Conservation (phyloP, 2,329 filamentous ascomycete species). For the Ustilaginoidea virens region DNA sequence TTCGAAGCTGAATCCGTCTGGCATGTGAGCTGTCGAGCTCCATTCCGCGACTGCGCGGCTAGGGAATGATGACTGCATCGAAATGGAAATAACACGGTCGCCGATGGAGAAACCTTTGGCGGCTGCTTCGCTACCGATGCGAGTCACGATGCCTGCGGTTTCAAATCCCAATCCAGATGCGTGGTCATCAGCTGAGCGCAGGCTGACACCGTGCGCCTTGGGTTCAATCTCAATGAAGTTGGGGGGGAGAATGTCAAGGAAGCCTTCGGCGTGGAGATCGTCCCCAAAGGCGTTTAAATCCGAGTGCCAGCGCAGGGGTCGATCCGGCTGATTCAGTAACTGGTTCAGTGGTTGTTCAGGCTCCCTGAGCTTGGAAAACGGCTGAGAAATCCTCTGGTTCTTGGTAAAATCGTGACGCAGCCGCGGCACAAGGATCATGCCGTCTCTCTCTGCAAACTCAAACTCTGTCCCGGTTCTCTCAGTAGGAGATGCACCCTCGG, state of each 20-base stretch:
- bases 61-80: not conserved
- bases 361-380: too few species aligned
- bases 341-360: too few species aligned
- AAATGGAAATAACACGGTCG: not conserved
- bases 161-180: not conserved
- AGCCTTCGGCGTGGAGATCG: not conserved
- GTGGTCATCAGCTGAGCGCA: not conserved
- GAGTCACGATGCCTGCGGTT: not conserved
- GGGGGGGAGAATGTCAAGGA: not conserved
- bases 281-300: not conserved
- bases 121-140: not conserved
- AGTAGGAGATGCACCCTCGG: too few species aligned
- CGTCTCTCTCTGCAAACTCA: conserved; percentile 1
- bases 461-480: not conserved
- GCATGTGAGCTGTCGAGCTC: not conserved
- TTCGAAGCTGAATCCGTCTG: not conserved
- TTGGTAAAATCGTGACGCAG: not conserved
- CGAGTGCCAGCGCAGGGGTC: not conserved
- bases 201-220: not conserved
- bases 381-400: too few species aligned
- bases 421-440: not conserved
- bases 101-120: not conserved
- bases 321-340: not conserved
- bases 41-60: not conserved
- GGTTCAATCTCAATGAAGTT: not conserved